Evolutionary conservation across 129 eudicot genomes (phyloP).

Genomic region (Glebionis coronaria): DNA sequence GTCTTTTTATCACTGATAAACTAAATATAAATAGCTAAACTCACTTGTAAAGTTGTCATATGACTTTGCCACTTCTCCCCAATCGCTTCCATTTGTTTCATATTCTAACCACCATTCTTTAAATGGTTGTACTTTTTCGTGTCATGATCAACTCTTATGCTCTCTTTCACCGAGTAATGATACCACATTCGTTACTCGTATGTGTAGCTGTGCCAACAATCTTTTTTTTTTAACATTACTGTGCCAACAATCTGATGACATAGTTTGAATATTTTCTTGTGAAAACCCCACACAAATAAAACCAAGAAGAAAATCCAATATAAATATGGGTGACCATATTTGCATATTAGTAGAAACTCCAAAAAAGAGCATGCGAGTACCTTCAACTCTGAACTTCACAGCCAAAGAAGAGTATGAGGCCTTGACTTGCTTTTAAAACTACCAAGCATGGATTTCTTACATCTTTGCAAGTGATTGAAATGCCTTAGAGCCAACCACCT

Average conservation of each 20-base stretch:
- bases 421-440: conserved; percentile 26
- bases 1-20: background rate
- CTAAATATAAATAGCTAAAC: conserved; percentile 20
- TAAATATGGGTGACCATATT: too few relatives aligned
- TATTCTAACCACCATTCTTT: conserved; percentile 71
- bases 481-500: conserved; percentile 78
- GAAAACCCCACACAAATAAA: too few relatives aligned
- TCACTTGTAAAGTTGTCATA: conserved; percentile 77
- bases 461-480: conserved; percentile 40
- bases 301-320: too few relatives aligned
- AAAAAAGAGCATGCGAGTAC: conserved; percentile 29
- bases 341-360: too few relatives aligned
- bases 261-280: background rate
- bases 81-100: conserved; percentile 33
- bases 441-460: conserved; percentile 29
- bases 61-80: conserved; percentile 84
- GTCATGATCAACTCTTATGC: conserved; percentile 63
- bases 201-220: conserved; percentile 61
- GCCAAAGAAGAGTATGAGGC: conserved; percentile 5
- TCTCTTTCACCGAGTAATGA: conserved; percentile 49
- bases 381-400: conserved; percentile 48
- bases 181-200: conserved; percentile 56
- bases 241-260: conserved; percentile 40
- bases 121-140: conserved; percentile 49
- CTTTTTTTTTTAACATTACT: too few relatives aligned